Evolutionary conservation across 345 rosid species (phyloP), one percentile per base, ranked within the genome.

Genomic region (Corchorus capsularis): DNA sequence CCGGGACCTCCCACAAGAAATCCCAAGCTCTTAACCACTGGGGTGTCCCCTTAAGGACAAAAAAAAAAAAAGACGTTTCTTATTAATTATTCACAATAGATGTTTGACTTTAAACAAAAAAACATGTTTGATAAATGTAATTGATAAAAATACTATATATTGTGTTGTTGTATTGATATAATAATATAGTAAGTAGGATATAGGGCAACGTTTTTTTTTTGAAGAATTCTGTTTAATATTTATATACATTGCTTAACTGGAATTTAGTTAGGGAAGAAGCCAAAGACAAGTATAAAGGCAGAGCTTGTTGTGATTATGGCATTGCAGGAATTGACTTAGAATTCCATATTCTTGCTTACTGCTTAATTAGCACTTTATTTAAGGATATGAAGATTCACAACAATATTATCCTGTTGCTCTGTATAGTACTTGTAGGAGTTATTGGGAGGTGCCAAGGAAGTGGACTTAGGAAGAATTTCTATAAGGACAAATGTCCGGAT

Each of bases 391-490:
- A 47, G 46, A 71, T 11, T 72, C 49, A 20, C 7, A 7, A 27
- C 27, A 27, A 27, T 27, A 1, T 56, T 74, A 52, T 84, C 61
- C 20, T 74, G 20, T 79, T 78, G 49, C 54, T 76, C 27, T 27
- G 27, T 60, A 11, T 80, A 0, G 71, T 78, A 11, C 73, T 47
- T 69, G 72, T 72, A 2, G 65, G 54, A 56, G 27, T 63, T 22
- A 0, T 60, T 7, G 80, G 71, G 17, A 78, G 59, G 74, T 85
- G 85, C 67, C 76, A 77, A 7, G 90, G 79, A 59, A 75, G 81
- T 10, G 14, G 22, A 2, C 74, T 81, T 61, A 72, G 73, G 77
- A 82, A 85, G 72, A 84, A 79, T 0, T 89, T 77, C 85, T 81
- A 93, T 55, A 3, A 12, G 5, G 16, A 49, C 0, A 79, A 78